phyloP scores from a whole-genome alignment of 2,329 filamentous ascomycete species.

The Botryotinia narcissicola region DNA sequence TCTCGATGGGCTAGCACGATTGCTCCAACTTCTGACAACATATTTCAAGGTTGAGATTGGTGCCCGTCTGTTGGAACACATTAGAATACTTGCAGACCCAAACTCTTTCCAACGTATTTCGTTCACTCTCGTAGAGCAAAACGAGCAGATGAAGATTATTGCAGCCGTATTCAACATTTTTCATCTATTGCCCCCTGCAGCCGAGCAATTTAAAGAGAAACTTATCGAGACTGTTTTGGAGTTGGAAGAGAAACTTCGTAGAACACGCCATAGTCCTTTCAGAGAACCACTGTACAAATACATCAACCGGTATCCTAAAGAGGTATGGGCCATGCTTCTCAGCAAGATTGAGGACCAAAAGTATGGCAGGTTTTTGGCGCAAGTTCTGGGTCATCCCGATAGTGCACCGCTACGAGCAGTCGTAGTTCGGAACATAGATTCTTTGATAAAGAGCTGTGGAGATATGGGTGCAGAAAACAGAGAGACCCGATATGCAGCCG shows the following conservation, averaged over 20 bases:
- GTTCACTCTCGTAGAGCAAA: conserved; percentile 92
- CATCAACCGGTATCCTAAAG: conserved; percentile 86
- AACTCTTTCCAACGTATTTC: conserved; percentile 81
- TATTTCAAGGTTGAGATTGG: conserved; percentile 99
- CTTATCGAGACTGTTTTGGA: conserved; percentile 89
- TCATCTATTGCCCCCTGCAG: conserved; percentile 86
- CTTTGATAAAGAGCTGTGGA: conserved; percentile 65
- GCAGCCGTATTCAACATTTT: conserved; percentile 96
- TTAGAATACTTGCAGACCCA: conserved; percentile 84
- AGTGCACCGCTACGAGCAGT: conserved; percentile 73
- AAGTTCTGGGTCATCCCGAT: conserved; percentile 73
- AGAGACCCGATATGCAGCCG: conserved; percentile 65
- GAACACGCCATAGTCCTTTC: conserved; percentile 91
- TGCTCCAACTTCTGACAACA: conserved; percentile 88
- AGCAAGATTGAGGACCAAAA: conserved; percentile 77
- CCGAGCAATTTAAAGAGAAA: conserved; percentile 85
- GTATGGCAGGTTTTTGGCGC: conserved; percentile 87
- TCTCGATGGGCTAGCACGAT: conserved; percentile 82
- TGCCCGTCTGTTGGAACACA: conserved; percentile 85
- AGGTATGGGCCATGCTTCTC: conserved; percentile 80
- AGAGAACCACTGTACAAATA: conserved; percentile 87
- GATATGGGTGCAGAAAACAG: conserved; percentile 63
- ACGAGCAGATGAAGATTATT: conserved; percentile 89
- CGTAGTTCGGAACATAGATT: conserved; percentile 70
- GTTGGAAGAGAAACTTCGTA: conserved; percentile 77